Conservation (phyloP, 768 basidiomycete genomes). For the Pleurotus platypus region DNA sequence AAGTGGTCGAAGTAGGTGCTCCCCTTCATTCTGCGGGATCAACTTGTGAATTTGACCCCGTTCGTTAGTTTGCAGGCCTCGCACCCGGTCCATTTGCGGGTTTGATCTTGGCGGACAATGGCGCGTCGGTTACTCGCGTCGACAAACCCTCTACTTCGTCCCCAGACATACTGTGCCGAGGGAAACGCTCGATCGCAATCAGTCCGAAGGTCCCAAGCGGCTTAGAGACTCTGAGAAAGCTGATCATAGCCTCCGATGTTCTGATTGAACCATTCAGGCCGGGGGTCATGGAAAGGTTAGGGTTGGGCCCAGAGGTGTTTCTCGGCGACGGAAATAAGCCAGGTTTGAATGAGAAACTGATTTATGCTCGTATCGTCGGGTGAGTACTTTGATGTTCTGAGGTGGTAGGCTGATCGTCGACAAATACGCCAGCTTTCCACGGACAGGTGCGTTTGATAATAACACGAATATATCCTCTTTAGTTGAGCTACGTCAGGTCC, state of each 20-base stretch:
- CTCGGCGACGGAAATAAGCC: conserved; percentile 38
- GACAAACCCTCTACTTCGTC: conserved; percentile 53
- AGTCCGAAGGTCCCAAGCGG: conserved; percentile 64
- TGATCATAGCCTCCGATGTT: conserved; percentile 70
- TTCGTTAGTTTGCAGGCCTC: conserved; percentile 68
- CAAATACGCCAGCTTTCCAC: conserved; percentile 46
- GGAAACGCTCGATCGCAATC: conserved; percentile 73
- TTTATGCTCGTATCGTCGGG: conserved; percentile 78
- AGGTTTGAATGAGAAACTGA: conserved; percentile 58
- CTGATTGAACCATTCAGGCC: conserved; percentile 83
- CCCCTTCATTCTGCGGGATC: not conserved
- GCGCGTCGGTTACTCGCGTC: conserved; percentile 72
- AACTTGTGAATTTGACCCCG: not conserved
- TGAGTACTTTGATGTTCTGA: conserved; percentile 26
- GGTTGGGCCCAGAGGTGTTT: conserved; percentile 74
- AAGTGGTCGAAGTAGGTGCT: conserved; percentile 24
- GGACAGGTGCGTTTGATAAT: conserved; percentile 39
- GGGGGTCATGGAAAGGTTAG: conserved; percentile 76
- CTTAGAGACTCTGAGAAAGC: conserved; percentile 45
- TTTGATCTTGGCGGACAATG: conserved; percentile 74
- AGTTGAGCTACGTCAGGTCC: conserved; percentile 41
- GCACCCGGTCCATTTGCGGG: conserved; percentile 82
- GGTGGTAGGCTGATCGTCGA: too few relatives aligned
- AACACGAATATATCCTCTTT: not conserved
- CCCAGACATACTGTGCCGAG: conserved; percentile 57